Evolutionary conservation across 2,329 filamentous ascomycete species (phyloP).

Genomic region (Penicillium sp.): DNA sequence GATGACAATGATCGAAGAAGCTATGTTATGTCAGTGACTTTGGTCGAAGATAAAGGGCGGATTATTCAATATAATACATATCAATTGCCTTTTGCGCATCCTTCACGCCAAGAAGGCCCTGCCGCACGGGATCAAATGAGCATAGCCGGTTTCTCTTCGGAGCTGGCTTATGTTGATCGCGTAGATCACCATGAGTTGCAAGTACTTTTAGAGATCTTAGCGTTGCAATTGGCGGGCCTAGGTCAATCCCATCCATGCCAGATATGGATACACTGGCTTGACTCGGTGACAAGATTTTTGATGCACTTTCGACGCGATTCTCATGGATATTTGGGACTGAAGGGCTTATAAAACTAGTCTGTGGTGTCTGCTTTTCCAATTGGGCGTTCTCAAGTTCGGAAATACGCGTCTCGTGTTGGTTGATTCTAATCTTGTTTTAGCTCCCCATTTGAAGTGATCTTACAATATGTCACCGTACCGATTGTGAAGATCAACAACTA

Average conservation of each 20-base stretch:
- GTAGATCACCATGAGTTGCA: conserved; percentile 3
- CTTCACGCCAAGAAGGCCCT: neutral
- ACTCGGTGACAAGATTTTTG: neutral
- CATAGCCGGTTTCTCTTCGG: neutral
- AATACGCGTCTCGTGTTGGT: neutral
- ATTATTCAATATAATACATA: neutral
- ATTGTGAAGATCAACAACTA: conserved; percentile 15
- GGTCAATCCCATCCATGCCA: conserved; percentile 17
- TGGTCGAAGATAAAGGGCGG: neutral
- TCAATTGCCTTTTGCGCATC: conserved; percentile 7
- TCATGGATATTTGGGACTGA: neutral
- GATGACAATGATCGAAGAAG: conserved; percentile 23
- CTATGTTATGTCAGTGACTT: conserved; percentile 2
- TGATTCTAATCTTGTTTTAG: neutral
- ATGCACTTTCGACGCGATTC: neutral
- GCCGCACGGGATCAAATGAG: conserved; percentile 7
- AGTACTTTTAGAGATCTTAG: conserved; percentile 18
- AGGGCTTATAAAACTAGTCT: neutral
- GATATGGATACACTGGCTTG: conserved; percentile 2
- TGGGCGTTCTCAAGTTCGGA: neutral
- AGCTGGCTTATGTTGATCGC: neutral
- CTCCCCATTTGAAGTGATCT: too few relatives aligned
- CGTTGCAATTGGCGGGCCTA: conserved; percentile 23
- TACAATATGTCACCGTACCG: neutral
- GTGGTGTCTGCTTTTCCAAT: neutral